A percentile compares a stretch with the other conserved stretches of the same genome.
These are phyloP conservation scores for Umbelopsis isabellina DNA, from an alignment of 192 early-diverging fungal species.

Conservation along the genomic window DNA sequence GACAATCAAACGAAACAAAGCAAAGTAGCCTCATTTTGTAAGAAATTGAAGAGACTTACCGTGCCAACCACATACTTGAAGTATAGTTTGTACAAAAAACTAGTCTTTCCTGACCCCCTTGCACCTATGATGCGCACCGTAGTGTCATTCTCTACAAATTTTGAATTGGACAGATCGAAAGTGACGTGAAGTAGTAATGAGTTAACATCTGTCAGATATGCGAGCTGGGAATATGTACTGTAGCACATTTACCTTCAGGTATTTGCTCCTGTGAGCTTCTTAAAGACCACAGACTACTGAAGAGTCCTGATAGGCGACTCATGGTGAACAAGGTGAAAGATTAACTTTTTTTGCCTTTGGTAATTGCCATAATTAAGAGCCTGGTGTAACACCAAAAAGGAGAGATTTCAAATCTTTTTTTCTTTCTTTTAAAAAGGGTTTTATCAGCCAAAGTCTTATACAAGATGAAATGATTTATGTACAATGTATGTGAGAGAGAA, in stretches of 20 bases:
- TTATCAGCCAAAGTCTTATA: neutral
- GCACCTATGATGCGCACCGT: slow-evolving; percentile 33
- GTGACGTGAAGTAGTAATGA: neutral
- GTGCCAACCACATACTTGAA: slow-evolving; percentile 34
- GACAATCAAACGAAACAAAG: slow-evolving; percentile 2
- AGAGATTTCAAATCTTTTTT: neutral
- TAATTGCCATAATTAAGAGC: neutral
- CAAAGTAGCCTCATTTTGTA: neutral
- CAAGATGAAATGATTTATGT: neutral
- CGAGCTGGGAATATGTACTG: too few relatives aligned
- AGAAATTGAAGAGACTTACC: neutral
- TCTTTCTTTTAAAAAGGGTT: neutral
- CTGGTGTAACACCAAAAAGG: neutral
- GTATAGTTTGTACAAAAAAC: slow-evolving; percentile 38
- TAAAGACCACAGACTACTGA: slow-evolving; percentile 3
- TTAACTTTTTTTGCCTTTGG: neutral
- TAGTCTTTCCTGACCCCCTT: slow-evolving; percentile 38
- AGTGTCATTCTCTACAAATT: neutral
- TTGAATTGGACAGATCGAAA: too few relatives aligned
- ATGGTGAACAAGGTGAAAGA: neutral
- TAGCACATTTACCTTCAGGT: neutral
- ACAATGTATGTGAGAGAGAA: neutral
- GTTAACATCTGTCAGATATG: neutral
- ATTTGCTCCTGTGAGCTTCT: neutral
- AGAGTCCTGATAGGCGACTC: slow-evolving; percentile 12